Evolutionary conservation across 306 rosid genomes (phyloP), one percentile per base, ranked within the genome.

Genomic region (Ceratonia siliqua): DNA sequence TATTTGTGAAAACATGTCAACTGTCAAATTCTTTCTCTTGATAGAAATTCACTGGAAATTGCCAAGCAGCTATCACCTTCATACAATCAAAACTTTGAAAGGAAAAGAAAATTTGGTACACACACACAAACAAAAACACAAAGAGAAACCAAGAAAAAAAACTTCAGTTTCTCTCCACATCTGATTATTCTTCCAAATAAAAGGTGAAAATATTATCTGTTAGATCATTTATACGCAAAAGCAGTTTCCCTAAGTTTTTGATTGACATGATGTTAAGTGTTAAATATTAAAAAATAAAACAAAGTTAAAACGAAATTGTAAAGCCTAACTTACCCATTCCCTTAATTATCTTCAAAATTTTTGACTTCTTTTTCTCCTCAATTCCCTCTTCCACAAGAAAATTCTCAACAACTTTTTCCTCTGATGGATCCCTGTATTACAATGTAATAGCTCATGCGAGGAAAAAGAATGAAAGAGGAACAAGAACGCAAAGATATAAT

Each of bases 321-420:
- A 35, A 39, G 75, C 22, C 52, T 27, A 78, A 79, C 97, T 72
- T 33, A 91, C 98, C 97, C 96, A 89, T 89, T 75, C 88, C 91
- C 59, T 82, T 89, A 68, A 94, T 79, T 69, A 94, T 91, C 58
- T 49, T 62, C 76, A 88, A 70, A 58, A 94, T 87, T 59, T 72
- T 84, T 0, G 50, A 75, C 81, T 87, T 94, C 70, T 35, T 82
- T 59, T 68, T 72, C 80, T 89, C 89, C 61, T 88, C 91, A 38
- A 94, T 73, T 48, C 92, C 88, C 75, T 83, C 91, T 81, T 85
- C 88, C 14, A 80, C 78, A 11, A 94, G 97, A 88, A 91, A 94
- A 79, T 74, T 82, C 75, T 84, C 90, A 68, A 87, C 91, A 72
- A 86, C 11, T 66, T 82, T 89, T 56, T 87, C 94, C 81, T 94